Percentiles rank a stretch among this genome's conserved stretches.
Conservation (phyloP, 495 filamentous ascomycete species). For the Hypoxylon cercidicola region DNA sequence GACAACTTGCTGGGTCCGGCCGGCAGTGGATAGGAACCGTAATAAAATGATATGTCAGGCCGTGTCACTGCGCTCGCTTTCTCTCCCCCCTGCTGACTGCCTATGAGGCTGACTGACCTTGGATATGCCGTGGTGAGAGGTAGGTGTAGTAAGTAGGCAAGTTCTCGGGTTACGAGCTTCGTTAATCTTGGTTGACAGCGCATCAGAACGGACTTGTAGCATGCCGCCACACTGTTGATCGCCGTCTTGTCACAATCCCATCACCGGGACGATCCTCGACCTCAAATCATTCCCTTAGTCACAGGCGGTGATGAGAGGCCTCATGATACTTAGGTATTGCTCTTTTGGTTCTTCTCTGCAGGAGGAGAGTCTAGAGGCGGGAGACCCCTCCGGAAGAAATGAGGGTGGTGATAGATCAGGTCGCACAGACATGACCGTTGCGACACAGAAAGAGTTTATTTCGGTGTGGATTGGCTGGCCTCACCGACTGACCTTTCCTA, state of each 20-base stretch:
- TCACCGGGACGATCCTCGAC: conserved; percentile 25
- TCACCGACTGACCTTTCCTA: conserved; percentile 39
- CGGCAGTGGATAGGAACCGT: conserved; percentile 25
- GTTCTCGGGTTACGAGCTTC: conserved; percentile 29
- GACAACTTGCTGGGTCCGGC: conserved; percentile 35
- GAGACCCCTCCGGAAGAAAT: conserved; percentile 23
- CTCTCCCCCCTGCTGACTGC: conserved; percentile 16
- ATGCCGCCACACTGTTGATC: conserved; percentile 26
- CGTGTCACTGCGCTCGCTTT: conserved; percentile 12
- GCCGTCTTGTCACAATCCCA: conserved; percentile 32
- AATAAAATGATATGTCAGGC: conserved; percentile 42
- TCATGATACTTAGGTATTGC: conserved; percentile 12
- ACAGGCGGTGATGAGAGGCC: background rate
- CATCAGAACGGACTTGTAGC: conserved; percentile 22
- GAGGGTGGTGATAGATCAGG: conserved; percentile 35
- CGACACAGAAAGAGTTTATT: conserved; percentile 28
- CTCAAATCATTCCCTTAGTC: conserved; percentile 20
- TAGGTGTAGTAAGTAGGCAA: conserved; percentile 9
- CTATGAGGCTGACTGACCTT: conserved; percentile 41
- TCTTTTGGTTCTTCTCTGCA: conserved; percentile 14
- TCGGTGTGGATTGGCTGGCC: conserved; percentile 41
- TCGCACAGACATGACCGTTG: conserved; percentile 32
- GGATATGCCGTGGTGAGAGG: conserved; percentile 23
- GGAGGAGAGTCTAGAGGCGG: conserved; percentile 11
- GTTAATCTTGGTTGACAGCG: conserved; percentile 29